phyloP scores from a whole-genome alignment of 2,329 filamentous ascomycete species.

The Emmonsia crescens region DNA sequence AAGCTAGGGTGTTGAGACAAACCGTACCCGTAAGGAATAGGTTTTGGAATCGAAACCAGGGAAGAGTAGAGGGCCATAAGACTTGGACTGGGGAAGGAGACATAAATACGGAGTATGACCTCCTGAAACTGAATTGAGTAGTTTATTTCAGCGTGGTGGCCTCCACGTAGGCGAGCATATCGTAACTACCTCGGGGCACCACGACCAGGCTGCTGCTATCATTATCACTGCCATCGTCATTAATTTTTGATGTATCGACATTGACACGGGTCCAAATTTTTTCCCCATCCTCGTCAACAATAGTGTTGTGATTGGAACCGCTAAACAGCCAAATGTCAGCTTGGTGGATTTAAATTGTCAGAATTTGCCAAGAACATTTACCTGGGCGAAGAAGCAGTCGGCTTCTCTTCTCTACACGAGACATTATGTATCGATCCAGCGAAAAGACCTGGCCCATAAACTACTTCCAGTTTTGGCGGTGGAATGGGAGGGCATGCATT shows the following conservation, averaged over 20 bases:
- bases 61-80: background rate
- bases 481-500: background rate
- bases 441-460: background rate
- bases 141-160: background rate
- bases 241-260: background rate
- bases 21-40: background rate
- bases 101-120: background rate
- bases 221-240: background rate
- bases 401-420: background rate
- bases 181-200: background rate
- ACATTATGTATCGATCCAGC: background rate
- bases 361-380: background rate
- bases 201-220: background rate
- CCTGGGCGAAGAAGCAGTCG: background rate
- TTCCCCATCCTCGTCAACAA: background rate
- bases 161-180: background rate
- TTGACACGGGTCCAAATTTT: background rate
- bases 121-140: background rate
- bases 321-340: background rate
- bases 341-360: background rate
- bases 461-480: background rate
- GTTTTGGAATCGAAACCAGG: conserved; percentile 1
- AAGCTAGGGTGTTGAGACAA: background rate
- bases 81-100: background rate
- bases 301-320: background rate